Base-by-base conservation (phyloP, 495 filamentous ascomycete genomes). In the Podospora fimiseda region DNA sequence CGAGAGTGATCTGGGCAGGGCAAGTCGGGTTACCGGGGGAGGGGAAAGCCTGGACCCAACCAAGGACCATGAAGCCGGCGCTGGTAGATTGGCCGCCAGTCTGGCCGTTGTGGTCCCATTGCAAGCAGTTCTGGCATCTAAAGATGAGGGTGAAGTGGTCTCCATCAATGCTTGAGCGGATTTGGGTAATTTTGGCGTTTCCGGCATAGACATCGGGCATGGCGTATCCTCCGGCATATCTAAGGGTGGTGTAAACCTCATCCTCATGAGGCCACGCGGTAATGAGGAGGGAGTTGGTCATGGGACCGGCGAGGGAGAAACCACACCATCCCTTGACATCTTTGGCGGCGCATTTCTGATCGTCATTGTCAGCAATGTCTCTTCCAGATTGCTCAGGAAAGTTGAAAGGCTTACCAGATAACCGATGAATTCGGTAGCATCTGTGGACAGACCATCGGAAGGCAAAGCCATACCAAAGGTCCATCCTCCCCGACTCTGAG, bases 121-220 rank as follows among this genome's bases (percentile, higher is more conserved):
- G 60, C 21, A 80, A 69, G 63, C 84, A 88, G 65, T 79, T 73
- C 60, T 80, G 68, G 71, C 84, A 88, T 38, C 79, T 70, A 65
- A 82, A 87, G 42, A 82, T 71, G 20, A 83, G 64, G 27, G 72
- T 73, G 64, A 74, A 88, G 62, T 75, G 63, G 9, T 72, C 71
- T 37, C 73, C 58, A 65, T 80, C 83, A 53, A 82, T 63, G 44
- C 56, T 72, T 20, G 76, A 74, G 19, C 72, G 75, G 56, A 86
- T 75, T 49, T 79, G 76, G 11, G 78, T 81, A 20, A 80, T 53
- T 41, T 72, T 74, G 20, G 81, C 82, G 53, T 76, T 71, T 19
- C 82, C 83, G 18, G 67, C 69, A 60, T 86, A 88, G 36, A 78
- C 40, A 9, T 74, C 71, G 2, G 84, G 84, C 46, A 72, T 71